A percentile compares a stretch with the other conserved stretches of the same genome.
phyloP scores from a whole-genome alignment of 257 asterid genomes.

The Striga asiatica region DNA sequence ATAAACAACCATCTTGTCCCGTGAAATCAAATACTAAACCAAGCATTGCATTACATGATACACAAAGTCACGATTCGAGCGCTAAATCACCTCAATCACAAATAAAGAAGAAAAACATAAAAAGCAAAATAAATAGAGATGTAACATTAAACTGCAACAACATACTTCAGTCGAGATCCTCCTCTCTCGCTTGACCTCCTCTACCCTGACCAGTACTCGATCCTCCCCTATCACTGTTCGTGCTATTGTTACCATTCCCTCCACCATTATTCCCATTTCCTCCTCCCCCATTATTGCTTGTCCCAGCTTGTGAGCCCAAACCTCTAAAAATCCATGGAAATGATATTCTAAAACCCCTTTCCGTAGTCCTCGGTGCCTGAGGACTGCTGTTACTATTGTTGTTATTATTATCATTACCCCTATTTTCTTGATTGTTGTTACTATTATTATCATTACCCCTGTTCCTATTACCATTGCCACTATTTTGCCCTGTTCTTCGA shows the following conservation, averaged over 20 bases:
- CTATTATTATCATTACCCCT: conserved; percentile 15
- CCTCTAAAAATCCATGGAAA: conserved; percentile 63
- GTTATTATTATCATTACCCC: conserved; percentile 12
- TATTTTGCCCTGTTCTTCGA: conserved; percentile 27
- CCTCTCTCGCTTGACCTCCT: conserved; percentile 44
- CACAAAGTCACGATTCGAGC: too few species aligned
- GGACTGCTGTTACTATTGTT: conserved; percentile 21
- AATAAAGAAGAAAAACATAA: too few species aligned
- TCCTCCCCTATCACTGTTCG: conserved; percentile 23
- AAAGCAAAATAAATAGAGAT: too few species aligned
- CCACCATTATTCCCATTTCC: conserved; percentile 31
- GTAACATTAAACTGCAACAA: not conserved
- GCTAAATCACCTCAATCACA: too few species aligned
- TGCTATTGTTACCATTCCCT: conserved; percentile 17
- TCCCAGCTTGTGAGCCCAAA: conserved; percentile 49
- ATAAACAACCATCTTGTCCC: too few species aligned
- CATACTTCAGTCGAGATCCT: conserved; percentile 54
- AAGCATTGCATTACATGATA: too few species aligned
- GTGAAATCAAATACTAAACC: too few species aligned
- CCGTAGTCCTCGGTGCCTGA: conserved; percentile 41
- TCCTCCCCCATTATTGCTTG: conserved; percentile 52
- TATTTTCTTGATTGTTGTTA: not conserved
- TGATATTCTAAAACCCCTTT: conserved; percentile 61
- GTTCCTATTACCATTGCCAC: conserved; percentile 15
- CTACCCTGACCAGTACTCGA: not conserved